phyloP scores from a whole-genome alignment of 306 rosid species.

The Vicia faba region DNA sequence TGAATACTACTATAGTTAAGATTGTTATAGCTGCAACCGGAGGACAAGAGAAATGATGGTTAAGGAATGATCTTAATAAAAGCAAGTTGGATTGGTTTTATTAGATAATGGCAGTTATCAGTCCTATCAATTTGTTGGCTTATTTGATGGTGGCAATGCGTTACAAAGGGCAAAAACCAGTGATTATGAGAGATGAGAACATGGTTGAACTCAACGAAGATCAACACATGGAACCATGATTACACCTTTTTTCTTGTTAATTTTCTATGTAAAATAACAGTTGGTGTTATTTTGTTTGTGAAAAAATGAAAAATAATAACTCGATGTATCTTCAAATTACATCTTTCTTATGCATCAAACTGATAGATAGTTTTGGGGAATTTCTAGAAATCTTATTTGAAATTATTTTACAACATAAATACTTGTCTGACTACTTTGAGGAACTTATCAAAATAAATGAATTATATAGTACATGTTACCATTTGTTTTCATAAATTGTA shows the following conservation, averaged over 20 bases:
- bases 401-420: too few relatives aligned
- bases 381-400: too few relatives aligned
- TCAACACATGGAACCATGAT: background rate
- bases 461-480: too few relatives aligned
- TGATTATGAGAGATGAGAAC: conserved; percentile 28
- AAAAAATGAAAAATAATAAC: too few relatives aligned
- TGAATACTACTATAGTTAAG: conserved; percentile 53
- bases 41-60: conserved; percentile 51
- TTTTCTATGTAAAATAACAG: background rate
- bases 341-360: background rate
- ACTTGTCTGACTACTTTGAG: too few relatives aligned
- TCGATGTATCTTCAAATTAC: background rate
- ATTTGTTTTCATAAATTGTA: too few relatives aligned
- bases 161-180: conserved; percentile 38
- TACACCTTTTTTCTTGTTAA: background rate
- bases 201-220: background rate
- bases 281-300: background rate
- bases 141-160: conserved; percentile 42
- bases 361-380: too few relatives aligned
- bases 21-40: conserved; percentile 40
- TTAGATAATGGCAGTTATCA: conserved; percentile 50
- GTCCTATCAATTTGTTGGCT: conserved; percentile 45
- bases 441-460: too few relatives aligned
- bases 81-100: conserved; percentile 55
- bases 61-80: conserved; percentile 46